phyloP scores from a whole-genome alignment of 2,329 filamentous ascomycete genomes.

The Apiospora malaysiana region DNA sequence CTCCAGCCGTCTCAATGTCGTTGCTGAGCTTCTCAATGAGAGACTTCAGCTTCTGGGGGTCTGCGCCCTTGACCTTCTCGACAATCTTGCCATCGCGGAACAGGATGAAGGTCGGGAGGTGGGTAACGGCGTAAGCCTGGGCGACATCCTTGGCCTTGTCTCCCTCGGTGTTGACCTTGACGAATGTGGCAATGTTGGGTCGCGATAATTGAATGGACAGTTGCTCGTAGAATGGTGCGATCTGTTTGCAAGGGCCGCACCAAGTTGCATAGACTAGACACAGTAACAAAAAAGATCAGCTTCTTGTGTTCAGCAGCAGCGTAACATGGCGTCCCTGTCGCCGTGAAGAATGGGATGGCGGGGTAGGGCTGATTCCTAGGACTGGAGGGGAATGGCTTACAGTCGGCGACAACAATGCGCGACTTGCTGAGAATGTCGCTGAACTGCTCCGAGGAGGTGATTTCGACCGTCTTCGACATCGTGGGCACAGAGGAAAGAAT shows the following conservation, averaged over 20 bases:
- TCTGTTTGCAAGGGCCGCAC: constrained; percentile 83
- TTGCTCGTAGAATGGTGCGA: constrained; percentile 82
- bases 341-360: constrained; percentile 22
- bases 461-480: constrained; percentile 52
- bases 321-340: background rate
- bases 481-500: constrained; percentile 30
- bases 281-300: background rate
- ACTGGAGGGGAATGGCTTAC: constrained; percentile 59
- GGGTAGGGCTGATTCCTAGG: constrained; percentile 18
- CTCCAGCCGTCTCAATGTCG: constrained; percentile 66
- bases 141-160: constrained; percentile 71
- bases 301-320: background rate
- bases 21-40: constrained; percentile 73
- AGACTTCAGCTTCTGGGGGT: constrained; percentile 72
- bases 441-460: constrained; percentile 68
- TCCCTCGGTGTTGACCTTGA: constrained; percentile 83
- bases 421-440: constrained; percentile 71
- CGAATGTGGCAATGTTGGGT: constrained; percentile 77
- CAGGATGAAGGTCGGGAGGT: constrained; percentile 90
- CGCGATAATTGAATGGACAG: constrained; percentile 74
- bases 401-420: constrained; percentile 84
- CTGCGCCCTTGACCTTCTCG: constrained; percentile 75
- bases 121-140: constrained; percentile 73
- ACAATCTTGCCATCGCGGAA: constrained; percentile 75
- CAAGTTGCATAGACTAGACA: constrained; percentile 81